These are phyloP conservation scores for Casuarina cunninghamiana DNA, from an alignment of 306 rosid species.

Conservation along the genomic window DNA sequence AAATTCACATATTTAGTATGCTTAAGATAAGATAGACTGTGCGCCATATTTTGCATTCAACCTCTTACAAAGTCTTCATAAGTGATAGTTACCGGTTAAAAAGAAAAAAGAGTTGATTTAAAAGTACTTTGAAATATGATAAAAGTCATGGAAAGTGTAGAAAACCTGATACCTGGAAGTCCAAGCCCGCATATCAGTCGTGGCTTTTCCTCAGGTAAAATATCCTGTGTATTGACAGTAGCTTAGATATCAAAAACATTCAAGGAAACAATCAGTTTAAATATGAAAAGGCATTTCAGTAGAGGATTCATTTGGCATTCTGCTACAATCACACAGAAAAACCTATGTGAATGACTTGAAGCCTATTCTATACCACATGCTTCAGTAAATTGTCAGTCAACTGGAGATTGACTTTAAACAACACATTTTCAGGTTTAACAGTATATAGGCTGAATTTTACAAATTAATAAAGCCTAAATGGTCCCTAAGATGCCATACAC, in stretches of 20 bases:
- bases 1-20: background rate
- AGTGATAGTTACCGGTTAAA: background rate
- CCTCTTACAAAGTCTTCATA: background rate
- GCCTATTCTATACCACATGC: background rate
- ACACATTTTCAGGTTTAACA: too few relatives aligned
- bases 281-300: background rate
- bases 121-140: background rate
- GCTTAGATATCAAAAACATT: slow-evolving; percentile 13
- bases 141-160: background rate
- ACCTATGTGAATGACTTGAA: background rate
- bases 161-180: slow-evolving; percentile 71
- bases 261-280: background rate
- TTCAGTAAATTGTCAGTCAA: background rate
- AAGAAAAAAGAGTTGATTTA: too few relatives aligned
- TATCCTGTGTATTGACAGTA: slow-evolving; percentile 55
- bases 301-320: background rate
- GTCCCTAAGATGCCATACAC: background rate
- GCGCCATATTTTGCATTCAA: background rate
- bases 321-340: background rate
- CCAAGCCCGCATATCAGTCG: slow-evolving; percentile 88
- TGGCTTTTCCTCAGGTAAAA: slow-evolving; percentile 75
- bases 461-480: background rate
- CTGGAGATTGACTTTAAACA: background rate
- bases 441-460: background rate
- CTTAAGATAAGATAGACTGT: background rate